Conservation (phyloP, 1,139 yeast species). For the Protomyces lactucae-debilis region DNA sequence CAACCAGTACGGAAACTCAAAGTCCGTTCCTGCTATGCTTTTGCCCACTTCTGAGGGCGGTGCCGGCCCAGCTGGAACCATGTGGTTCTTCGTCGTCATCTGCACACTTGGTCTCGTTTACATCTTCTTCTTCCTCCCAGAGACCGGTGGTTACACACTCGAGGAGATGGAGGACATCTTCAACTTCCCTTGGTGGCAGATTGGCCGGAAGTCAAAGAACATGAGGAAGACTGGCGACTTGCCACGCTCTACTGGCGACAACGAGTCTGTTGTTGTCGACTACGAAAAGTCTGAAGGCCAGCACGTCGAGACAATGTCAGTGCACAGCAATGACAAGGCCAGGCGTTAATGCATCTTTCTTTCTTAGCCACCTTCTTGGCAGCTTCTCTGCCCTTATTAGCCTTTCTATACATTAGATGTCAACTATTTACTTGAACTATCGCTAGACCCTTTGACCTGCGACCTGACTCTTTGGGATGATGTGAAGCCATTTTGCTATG, state of each 20-base stretch:
- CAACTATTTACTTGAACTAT: too few relatives aligned
- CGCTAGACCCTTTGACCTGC: too few relatives aligned
- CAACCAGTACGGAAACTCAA: constrained; percentile 45
- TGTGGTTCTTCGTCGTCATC: constrained; percentile 15
- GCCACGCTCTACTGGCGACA: not conserved
- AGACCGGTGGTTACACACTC: constrained; percentile 20
- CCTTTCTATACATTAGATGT: too few relatives aligned
- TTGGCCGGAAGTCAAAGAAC: constrained; percentile 8
- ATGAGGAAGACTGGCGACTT: not conserved
- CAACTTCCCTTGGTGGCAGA: constrained; percentile 20
- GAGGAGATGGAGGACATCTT: constrained; percentile 18
- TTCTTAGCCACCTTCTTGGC: not conserved
- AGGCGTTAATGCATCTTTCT: not conserved
- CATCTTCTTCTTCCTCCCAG: constrained; percentile 25
- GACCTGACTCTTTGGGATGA: too few relatives aligned
- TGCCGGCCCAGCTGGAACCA: constrained; percentile 17
- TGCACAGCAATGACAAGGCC: not conserved
- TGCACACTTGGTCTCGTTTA: constrained; percentile 19
- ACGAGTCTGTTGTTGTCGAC: not conserved
- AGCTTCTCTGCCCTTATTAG: not conserved
- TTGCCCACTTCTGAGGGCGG: constrained; percentile 17
- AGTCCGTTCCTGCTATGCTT: constrained; percentile 25
- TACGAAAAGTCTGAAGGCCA: not conserved
- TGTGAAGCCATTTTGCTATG: too few relatives aligned
- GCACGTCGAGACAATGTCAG: not conserved